A percentile compares a stretch with the other conserved stretches of the same genome.
phyloP scores from a whole-genome alignment of 2,329 filamentous ascomycete species.

The Alternaria sp. region DNA sequence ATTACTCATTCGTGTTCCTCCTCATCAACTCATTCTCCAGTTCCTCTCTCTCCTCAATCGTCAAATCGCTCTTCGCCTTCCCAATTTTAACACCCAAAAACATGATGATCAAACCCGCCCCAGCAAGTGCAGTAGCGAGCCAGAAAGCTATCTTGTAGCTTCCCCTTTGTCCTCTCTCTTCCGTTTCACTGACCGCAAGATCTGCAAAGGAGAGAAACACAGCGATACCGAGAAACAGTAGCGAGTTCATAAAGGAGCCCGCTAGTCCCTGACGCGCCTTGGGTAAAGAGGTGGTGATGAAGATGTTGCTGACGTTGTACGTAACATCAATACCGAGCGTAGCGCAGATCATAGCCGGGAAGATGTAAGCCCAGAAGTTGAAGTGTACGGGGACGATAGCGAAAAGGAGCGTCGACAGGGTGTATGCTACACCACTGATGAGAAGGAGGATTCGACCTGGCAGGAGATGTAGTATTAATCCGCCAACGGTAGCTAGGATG shows the following conservation, averaged over 20 bases:
- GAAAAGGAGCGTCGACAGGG: constrained; percentile 46
- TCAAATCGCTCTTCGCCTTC: constrained; percentile 49
- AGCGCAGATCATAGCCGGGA: constrained; percentile 56
- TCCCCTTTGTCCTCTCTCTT: constrained; percentile 37
- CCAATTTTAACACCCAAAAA: constrained; percentile 50
- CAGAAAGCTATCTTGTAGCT: constrained; percentile 53
- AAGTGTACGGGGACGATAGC: constrained; percentile 45
- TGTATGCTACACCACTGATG: constrained; percentile 43
- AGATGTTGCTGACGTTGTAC: constrained; percentile 52
- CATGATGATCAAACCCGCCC: constrained; percentile 46
- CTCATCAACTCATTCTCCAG: constrained; percentile 42
- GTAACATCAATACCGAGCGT: constrained; percentile 51
- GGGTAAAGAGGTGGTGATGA: constrained; percentile 49
- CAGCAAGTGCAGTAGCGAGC: constrained; percentile 45
- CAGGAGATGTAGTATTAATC: constrained; percentile 48
- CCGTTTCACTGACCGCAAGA: constrained; percentile 46
- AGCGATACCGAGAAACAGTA: constrained; percentile 50
- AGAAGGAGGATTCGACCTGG: constrained; percentile 46
- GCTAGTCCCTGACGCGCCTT: constrained; percentile 48
- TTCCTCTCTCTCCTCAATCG: constrained; percentile 44
- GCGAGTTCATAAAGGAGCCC: constrained; percentile 49
- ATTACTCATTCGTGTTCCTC: constrained; percentile 20
- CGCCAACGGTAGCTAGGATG: constrained; percentile 46
- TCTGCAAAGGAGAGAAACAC: constrained; percentile 51
- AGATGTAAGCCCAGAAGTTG: constrained; percentile 52